phyloP scores from a whole-genome alignment of 2,329 filamentous ascomycete genomes.

The Ascochyta koolunga region DNA sequence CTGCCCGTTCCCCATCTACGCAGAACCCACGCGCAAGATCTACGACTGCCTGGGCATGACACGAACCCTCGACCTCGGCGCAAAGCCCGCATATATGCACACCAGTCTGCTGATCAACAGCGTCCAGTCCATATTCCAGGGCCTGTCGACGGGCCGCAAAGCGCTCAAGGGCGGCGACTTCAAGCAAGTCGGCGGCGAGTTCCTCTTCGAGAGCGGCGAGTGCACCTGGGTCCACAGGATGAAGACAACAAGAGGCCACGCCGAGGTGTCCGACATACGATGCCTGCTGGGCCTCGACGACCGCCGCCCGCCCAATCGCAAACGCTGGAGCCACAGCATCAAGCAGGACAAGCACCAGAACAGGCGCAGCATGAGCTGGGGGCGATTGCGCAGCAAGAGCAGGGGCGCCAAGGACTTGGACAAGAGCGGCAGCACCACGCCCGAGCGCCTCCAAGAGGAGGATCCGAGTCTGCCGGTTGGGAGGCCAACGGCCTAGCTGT shows the following conservation, averaged over 20 bases:
- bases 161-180: constrained; percentile 69
- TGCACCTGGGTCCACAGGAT: constrained; percentile 84
- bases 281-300: constrained; percentile 61
- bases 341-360: constrained; percentile 30
- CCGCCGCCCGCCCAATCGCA: constrained; percentile 34
- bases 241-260: constrained; percentile 78
- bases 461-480: constrained; percentile 16
- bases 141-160: constrained; percentile 64
- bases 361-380: constrained; percentile 38
- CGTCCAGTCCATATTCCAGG: constrained; percentile 64
- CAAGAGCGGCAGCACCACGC: constrained; percentile 23
- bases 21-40: constrained; percentile 71
- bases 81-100: constrained; percentile 69
- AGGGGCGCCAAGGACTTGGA: constrained; percentile 28
- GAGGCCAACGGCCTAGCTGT: constrained; percentile 1
- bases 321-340: constrained; percentile 44
- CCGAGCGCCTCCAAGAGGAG: constrained; percentile 31
- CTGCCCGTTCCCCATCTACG: constrained; percentile 77
- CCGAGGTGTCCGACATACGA: constrained; percentile 71
- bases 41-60: constrained; percentile 73
- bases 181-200: constrained; percentile 76
- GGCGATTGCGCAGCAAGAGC: constrained; percentile 32
- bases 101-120: constrained; percentile 56
- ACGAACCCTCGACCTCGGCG: constrained; percentile 66
- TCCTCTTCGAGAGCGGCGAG: constrained; percentile 73